phyloP scores from a whole-genome alignment of 2,329 filamentous ascomycete genomes.

The Hypocrella siamensis region DNA sequence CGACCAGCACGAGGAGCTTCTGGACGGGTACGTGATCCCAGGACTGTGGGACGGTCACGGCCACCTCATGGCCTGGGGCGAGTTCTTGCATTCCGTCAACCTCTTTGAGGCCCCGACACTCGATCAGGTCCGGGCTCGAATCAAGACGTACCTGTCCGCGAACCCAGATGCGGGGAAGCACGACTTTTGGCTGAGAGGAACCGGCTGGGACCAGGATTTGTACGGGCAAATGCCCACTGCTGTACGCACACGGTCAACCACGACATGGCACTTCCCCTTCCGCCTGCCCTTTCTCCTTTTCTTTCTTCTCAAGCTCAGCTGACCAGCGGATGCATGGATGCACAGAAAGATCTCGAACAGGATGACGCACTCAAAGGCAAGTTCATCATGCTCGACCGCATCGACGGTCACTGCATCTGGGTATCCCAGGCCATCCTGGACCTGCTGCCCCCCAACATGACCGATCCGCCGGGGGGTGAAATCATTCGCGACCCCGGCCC shows the following conservation, averaged over 20 bases:
- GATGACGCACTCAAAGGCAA: constrained; percentile 34
- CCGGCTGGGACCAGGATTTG: constrained; percentile 56
- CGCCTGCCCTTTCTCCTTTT: no score
- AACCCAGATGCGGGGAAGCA: constrained; percentile 36
- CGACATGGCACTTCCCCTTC: no score
- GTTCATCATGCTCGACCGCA: constrained; percentile 54
- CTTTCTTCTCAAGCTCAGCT: no score
- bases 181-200: constrained; percentile 47
- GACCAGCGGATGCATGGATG: no score
- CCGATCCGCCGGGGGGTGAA: constrained; percentile 46
- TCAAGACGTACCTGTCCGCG: constrained; percentile 32
- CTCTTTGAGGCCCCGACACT: constrained; percentile 43
- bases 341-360: constrained; percentile 36
- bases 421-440: constrained; percentile 48
- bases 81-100: constrained; percentile 50
- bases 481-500: constrained; percentile 43
- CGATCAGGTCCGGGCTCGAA: constrained; percentile 34
- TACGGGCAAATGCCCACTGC: constrained; percentile 52
- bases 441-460: constrained; percentile 36
- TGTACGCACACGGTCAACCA: constrained; percentile 24
- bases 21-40: constrained; percentile 41
- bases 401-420: constrained; percentile 57
- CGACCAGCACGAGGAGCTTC: not conserved
- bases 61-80: constrained; percentile 49
- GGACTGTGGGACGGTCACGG: constrained; percentile 59